These are phyloP conservation scores for Spencermartinsiella ligniputridi DNA, from an alignment of 1,139 yeast species.

Conservation along the genomic window DNA sequence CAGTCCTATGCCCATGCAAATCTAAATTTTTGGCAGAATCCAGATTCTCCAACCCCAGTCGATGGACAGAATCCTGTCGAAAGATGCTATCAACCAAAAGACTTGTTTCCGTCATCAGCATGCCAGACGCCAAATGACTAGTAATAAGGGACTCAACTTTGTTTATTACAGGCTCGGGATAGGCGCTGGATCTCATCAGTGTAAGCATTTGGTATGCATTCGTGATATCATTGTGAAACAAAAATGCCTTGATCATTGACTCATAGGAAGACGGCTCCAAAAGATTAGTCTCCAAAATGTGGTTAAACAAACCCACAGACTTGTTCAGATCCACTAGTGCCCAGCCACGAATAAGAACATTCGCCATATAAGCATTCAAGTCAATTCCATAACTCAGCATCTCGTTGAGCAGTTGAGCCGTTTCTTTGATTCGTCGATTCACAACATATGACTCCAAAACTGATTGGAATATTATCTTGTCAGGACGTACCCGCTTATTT, in stretches of 20 bases:
- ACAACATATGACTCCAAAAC: constrained; percentile 37
- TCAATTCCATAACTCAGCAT: constrained; percentile 35
- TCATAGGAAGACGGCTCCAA: constrained; percentile 39
- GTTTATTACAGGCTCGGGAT: constrained; percentile 32
- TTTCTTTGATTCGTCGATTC: constrained; percentile 30
- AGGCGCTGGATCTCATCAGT: constrained; percentile 27
- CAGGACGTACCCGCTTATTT: constrained; percentile 33
- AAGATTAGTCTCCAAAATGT: constrained; percentile 22
- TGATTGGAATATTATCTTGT: constrained; percentile 37
- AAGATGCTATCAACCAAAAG: constrained; percentile 23
- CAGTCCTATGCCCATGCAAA: neutral
- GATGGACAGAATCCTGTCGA: constrained; percentile 22
- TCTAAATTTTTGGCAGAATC: neutral
- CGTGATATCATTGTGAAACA: constrained; percentile 25
- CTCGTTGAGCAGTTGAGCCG: constrained; percentile 32
- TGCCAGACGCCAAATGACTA: neutral
- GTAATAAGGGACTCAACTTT: constrained; percentile 22
- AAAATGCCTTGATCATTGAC: constrained; percentile 34
- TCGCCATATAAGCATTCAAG: constrained; percentile 36
- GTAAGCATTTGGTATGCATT: constrained; percentile 27
- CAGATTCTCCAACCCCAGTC: constrained; percentile 5
- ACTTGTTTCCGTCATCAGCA: constrained; percentile 6
- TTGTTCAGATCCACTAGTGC: constrained; percentile 31
- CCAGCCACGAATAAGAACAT: constrained; percentile 38
- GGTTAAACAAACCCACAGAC: constrained; percentile 33